Evolutionary conservation across 345 rosid genomes (phyloP), one percentile per base, ranked within the genome.

Genomic region (Orychophragmus violaceus): DNA sequence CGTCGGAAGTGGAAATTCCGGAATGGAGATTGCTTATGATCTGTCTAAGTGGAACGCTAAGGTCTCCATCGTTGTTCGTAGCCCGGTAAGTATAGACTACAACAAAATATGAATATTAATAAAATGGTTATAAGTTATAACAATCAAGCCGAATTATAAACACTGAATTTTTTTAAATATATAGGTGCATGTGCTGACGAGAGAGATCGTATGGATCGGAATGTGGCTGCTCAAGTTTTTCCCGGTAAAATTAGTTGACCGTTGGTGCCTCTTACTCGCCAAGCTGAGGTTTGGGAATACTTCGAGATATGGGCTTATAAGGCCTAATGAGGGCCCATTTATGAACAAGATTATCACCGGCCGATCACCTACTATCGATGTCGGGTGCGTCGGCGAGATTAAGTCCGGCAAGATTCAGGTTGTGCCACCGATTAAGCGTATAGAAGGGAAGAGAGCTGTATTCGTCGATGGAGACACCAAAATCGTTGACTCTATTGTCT

Each of bases 1-100:
- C 2, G 86, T 87, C 6, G 87, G 95, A 7, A 59, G 82, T 64
- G 89, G 95, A 1, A 85, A 83, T 37, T 87, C 89, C 2, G 91
- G 89, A 5, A 79, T 85, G 86, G 95, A 83, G 66, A 87, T 85
- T 17, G 83, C 86, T 5, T 80, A 74, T 30, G 91, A 83, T 59
- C 23, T 85, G 6, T 68, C 78, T 4, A 75, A 36, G n/a, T 29
- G 24, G 5, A 74, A 73, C 27, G 88, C 83, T 19, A 48, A 30
- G 0, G 70, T 84, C 50, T 76, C 85, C 8, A 39, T 85, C 13
- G 81, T 83, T 22, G 70, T 55, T 33, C 82, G 79, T 17, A 72
- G 77, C 11, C n/a, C n/a, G n/a, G n/a, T n/a, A n/a, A n/a, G n/a
- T n/a, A n/a, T n/a, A n/a, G n/a, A n/a, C n/a, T n/a, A n/a, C n/a